Base-by-base conservation (phyloP, 441 rosid genomes). In the Theobroma grandiflorum region DNA sequence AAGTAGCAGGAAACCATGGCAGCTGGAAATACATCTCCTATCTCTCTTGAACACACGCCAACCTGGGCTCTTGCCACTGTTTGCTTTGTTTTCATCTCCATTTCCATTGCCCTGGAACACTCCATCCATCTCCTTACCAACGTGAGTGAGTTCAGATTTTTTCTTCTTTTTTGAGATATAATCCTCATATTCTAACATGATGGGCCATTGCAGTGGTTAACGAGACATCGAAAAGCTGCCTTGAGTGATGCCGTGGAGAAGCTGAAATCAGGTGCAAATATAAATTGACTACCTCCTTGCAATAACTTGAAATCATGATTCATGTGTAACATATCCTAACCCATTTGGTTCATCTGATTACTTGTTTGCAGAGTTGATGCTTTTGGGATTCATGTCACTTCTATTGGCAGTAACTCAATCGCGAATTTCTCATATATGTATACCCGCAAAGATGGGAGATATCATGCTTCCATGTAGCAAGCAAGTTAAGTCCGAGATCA, bases 371-470 rank as follows among this genome's bases (percentile, higher is more conserved):
- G 90, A 70, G 81, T 78, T 88, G 72, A 86, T 88, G 80, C 78
- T 86, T 65, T 71, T 88, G 67, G 90, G 90, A 0, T 84, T 88
- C 84, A 79, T 86, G 78, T 88, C 89, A 52, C 85, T 84, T 18
- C 55, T 74, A 12, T 49, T 88, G 61, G 87, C 88, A 35, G 89
- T 66, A 52, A 76, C 80, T 15, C 83, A 82, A 71, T 64, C 50
- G 43, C 20, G 8, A 16, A 84, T 88, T 31, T 20, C 83, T 8
- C 76, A 83, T 45, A 86, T 88, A 65, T 88, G 89, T 80, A 65
- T 86, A 18, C 81, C 89, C 26, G 43, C 31, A 62, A 73, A 71
- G 20, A 16, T 75, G 2, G 86, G 86, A 33, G 9, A 83, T 63
- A 74, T 37, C 66, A 86, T 88, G 90, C 87, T 88, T 67, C 90